Evolutionary conservation across 257 asterid genomes (phyloP).

Genomic region (Datura wrightii): DNA sequence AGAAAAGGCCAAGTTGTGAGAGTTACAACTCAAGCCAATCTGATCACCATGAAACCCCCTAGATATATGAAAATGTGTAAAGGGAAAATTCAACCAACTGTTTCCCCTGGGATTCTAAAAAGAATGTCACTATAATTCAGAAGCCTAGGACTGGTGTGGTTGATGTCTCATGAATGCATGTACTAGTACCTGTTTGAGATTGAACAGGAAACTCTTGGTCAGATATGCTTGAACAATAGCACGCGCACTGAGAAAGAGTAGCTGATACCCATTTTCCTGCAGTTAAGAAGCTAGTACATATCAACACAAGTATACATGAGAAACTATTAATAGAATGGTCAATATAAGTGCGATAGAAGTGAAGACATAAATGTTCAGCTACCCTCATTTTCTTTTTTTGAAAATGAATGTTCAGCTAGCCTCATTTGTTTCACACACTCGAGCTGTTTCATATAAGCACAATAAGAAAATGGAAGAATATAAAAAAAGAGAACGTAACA

Average conservation of each 20-base stretch:
- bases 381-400: no score
- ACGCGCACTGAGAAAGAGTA: constrained; percentile 94
- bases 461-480: background rate
- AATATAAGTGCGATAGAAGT: background rate
- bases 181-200: constrained; percentile 85
- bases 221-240: constrained; percentile 97
- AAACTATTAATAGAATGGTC: background rate
- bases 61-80: constrained; percentile 4
- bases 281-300: constrained; percentile 16
- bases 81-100: background rate
- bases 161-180: constrained; percentile 9
- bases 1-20: constrained; percentile 22
- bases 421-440: background rate
- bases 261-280: constrained; percentile 98
- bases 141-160: background rate
- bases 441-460: background rate
- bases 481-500: background rate
- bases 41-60: background rate
- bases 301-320: background rate
- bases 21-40: background rate
- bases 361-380: background rate
- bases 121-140: constrained; percentile 10
- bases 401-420: no score
- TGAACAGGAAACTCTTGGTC: constrained; percentile 83
- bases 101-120: background rate